Evolutionary conservation across 2,329 filamentous ascomycete genomes (phyloP), one percentile per base, ranked within the genome.

Genomic region (Thielaviopsis ethacetica): DNA sequence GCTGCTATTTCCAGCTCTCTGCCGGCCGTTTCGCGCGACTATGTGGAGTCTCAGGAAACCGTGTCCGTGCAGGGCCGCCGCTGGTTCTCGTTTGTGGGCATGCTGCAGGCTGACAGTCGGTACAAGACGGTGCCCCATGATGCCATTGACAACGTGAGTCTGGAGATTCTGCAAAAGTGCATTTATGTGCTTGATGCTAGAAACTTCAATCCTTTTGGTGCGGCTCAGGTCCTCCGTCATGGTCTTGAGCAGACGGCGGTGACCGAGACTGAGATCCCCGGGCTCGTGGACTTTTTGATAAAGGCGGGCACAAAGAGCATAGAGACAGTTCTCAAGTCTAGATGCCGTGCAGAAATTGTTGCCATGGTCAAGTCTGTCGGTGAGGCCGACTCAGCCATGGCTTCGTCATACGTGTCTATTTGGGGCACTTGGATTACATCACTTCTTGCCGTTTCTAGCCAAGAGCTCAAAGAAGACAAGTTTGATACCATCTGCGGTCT

Each of bases 11-110:
- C 83, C 58, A 80, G 81, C 5, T 94, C 89, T 0, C 77, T 88
- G 5, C 89, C 91, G 0, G 89, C 91, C 66, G 83, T 91, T 59
- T 90, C 89, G 0, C 85, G 85, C 62, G 86, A 89, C 19, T 87
- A 87, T 64, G 76, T 80, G 26, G 76, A 76, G 50, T 94, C 88
- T 0, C 89, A 95, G 67, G 76, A 81, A 56, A 74, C 75, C 49
- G 76, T 95, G 26, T 79, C 81, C 10, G 75, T 82, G 6, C 79
- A 86, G 65, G 83, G 84, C 0, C 74, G 76, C 53, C 82, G 86
- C 0, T 88, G 88, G 72, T 84, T 86, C 62, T 71, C 77, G 1
- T 58, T 61, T 21, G 27, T 58, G 24, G 56, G 56, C 2, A 15
- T 34, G 12, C 17, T 58, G 13, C 56, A 58, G 62, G 71, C 65